Conservation (phyloP, 2,329 filamentous ascomycete species). For the Botrytis galanthina region DNA sequence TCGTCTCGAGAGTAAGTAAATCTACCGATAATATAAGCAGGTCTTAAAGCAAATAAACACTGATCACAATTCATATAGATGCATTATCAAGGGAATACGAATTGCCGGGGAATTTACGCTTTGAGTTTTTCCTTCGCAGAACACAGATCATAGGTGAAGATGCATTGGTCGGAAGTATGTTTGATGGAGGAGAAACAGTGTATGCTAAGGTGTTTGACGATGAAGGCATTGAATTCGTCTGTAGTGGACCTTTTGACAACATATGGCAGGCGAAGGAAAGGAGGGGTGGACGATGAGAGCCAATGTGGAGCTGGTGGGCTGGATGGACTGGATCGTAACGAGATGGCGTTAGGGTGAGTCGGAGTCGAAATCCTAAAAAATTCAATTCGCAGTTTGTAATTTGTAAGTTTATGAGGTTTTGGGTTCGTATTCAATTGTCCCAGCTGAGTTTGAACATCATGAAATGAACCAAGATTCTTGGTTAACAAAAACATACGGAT, state of each 20-base stretch:
- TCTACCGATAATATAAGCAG: no score
- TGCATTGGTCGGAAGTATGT: not conserved
- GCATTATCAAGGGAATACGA: not conserved
- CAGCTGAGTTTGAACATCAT: not conserved
- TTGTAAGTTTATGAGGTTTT: not conserved
- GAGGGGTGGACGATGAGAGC: not conserved
- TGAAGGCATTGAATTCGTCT: not conserved
- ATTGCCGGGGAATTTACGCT: not conserved
- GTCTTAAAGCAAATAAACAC: not conserved
- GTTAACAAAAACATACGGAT: not conserved
- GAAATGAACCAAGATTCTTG: not conserved
- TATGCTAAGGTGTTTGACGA: not conserved
- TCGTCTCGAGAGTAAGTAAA: not conserved
- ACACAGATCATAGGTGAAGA: not conserved
- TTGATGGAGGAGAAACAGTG: constrained; percentile 1
- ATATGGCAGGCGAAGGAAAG: not conserved
- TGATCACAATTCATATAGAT: not conserved
- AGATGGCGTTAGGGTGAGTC: not conserved
- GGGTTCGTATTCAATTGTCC: not conserved
- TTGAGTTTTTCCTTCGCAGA: not conserved
- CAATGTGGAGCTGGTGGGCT: not conserved
- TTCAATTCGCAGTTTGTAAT: not conserved
- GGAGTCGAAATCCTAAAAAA: not conserved
- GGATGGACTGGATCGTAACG: not conserved
- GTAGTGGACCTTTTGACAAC: not conserved